phyloP scores from a whole-genome alignment of 148 eudicot species.

The Chenopodium suecicum region DNA sequence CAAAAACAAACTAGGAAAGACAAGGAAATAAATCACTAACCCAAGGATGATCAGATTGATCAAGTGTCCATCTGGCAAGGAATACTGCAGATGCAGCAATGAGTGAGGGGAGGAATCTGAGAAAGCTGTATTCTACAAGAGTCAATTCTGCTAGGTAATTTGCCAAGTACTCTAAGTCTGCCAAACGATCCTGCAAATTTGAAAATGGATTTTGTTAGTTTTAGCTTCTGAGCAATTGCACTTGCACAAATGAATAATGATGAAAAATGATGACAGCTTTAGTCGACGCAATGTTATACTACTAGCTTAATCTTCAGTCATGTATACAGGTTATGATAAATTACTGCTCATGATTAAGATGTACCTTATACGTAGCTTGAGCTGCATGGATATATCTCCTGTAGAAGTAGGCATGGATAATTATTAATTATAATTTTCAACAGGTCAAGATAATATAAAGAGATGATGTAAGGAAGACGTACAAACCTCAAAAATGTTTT shows the following conservation, averaged over 20 bases:
- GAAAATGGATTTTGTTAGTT: background rate
- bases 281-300: background rate
- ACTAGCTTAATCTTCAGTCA: background rate
- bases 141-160: conserved; percentile 87
- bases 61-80: conserved; percentile 86
- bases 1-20: background rate
- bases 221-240: background rate
- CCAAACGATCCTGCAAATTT: conserved; percentile 47
- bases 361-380: conserved; percentile 59
- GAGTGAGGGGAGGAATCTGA: conserved; percentile 72
- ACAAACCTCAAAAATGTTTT: conserved; percentile 81
- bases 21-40: conserved; percentile 32
- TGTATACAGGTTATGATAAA: background rate
- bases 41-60: conserved; percentile 79
- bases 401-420: background rate
- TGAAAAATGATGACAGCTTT: background rate
- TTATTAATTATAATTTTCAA: background rate
- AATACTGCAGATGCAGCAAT: conserved; percentile 89
- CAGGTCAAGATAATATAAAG: background rate
- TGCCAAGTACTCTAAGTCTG: conserved; percentile 75
- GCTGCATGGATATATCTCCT: conserved; percentile 87
- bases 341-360: background rate
- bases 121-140: conserved; percentile 72
- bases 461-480: background rate
- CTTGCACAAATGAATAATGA: background rate